phyloP scores from a whole-genome alignment of 1,284 basidiomycete genomes.

The Cutaneotrichosporon daszewskae region DNA sequence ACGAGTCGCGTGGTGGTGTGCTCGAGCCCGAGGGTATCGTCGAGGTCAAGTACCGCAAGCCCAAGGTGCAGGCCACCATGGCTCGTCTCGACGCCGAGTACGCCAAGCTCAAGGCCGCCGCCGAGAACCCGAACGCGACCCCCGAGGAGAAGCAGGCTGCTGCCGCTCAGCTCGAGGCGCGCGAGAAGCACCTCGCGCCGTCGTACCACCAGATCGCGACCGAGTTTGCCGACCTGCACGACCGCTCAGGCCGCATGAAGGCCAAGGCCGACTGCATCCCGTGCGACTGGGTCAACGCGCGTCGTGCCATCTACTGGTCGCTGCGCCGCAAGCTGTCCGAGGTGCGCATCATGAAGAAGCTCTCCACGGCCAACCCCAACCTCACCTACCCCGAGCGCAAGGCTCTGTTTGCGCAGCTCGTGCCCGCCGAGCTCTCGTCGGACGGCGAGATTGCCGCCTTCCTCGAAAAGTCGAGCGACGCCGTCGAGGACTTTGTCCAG shows the following conservation, averaged over 20 bases:
- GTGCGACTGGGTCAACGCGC: constrained; percentile 79
- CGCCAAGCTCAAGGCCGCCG: constrained; percentile 71
- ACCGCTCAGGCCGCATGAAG: constrained; percentile 93
- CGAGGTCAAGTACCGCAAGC: constrained; percentile 75
- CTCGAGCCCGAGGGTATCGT: constrained; percentile 96
- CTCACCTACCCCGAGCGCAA: constrained; percentile 43
- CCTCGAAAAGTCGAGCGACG: constrained; percentile 42
- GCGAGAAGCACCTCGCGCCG: constrained; percentile 79
- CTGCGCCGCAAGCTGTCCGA: constrained; percentile 59
- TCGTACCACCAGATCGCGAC: constrained; percentile 91
- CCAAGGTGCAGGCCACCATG: constrained; percentile 87
- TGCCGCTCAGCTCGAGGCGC: constrained; percentile 61
- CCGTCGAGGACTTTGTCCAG: constrained; percentile 35
- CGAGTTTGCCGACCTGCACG: constrained; percentile 90
- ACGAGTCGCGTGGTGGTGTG: constrained; percentile 92
- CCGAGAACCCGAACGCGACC: constrained; percentile 65
- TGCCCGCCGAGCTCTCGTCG: constrained; percentile 31
- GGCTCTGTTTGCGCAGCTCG: constrained; percentile 34
- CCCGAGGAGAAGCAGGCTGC: constrained; percentile 69
- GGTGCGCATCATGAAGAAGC: constrained; percentile 47
- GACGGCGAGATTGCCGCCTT: constrained; percentile 44
- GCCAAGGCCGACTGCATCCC: constrained; percentile 88
- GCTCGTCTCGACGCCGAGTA: constrained; percentile 85
- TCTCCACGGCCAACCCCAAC: constrained; percentile 44
- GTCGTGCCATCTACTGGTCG: constrained; percentile 94